Evolutionary conservation across 176 grass and related monocot species (phyloP).

Genomic region (Eleusine indica): DNA sequence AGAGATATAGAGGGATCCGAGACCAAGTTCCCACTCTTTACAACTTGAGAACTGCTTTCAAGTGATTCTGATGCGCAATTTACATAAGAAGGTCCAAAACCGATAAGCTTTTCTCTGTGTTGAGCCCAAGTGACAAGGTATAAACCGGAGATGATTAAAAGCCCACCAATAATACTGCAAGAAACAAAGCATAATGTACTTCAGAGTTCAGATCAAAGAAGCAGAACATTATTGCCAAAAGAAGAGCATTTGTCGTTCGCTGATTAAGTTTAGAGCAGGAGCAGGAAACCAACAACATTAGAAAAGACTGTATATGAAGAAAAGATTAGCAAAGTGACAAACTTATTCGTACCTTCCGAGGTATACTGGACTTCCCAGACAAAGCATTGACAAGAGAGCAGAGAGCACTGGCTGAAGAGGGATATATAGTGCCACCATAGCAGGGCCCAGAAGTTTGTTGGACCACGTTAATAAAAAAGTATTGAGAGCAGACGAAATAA

Average conservation of each 20-base stretch:
- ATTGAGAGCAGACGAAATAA: slow-evolving; percentile 62
- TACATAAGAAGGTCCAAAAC: slow-evolving; percentile 37
- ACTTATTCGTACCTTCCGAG: slow-evolving; percentile 69
- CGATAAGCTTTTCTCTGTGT: slow-evolving; percentile 54
- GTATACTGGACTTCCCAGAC: slow-evolving; percentile 82
- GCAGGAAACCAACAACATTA: not conserved
- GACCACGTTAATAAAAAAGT: slow-evolving; percentile 81
- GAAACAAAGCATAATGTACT: slow-evolving; percentile 34
- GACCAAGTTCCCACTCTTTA: slow-evolving; percentile 48
- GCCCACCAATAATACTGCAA: slow-evolving; percentile 83
- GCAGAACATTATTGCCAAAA: not conserved
- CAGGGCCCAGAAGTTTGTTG: slow-evolving; percentile 87
- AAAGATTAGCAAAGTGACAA: slow-evolving; percentile 1
- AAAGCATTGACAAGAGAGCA: slow-evolving; percentile 68
- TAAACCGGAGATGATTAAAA: slow-evolving; percentile 79
- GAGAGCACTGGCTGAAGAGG: slow-evolving; percentile 82
- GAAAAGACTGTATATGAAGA: not conserved
- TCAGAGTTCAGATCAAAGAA: slow-evolving; percentile 32
- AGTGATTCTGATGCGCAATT: slow-evolving; percentile 44
- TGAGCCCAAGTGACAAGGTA: slow-evolving; percentile 89
- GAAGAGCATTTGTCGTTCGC: not conserved
- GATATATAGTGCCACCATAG: slow-evolving; percentile 78
- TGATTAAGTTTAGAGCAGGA: slow-evolving; percentile 2
- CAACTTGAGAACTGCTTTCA: slow-evolving; percentile 39
- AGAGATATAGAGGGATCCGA: slow-evolving; percentile 47